Base-by-base conservation (phyloP, 2,329 filamentous ascomycete genomes). In the Hypoxylon sp. region DNA sequence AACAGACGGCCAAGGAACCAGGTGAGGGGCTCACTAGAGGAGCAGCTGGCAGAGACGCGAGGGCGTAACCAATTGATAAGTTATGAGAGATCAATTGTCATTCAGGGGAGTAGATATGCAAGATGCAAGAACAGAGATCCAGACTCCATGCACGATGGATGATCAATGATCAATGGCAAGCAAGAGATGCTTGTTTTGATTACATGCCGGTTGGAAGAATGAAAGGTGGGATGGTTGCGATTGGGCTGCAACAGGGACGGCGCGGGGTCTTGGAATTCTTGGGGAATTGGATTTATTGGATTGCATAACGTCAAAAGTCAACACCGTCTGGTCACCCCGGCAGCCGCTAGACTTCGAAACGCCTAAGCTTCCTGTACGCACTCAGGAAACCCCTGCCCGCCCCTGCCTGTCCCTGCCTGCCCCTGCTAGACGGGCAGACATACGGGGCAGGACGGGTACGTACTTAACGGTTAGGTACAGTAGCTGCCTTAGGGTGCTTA, bases 311-410 rank as follows among this genome's bases (percentile, higher is more conserved):
- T 53, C 59, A 60, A 62, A 67, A 72, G 72, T 75, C 73, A 75
- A 75, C 72, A 75, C 16, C 11, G 36, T 18, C 45, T 6, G 51
- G 71, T 76, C 71, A 71, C 73, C 73, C 73, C 70, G 65, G 73
- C 73, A 75, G 74, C 74, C 66, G 65, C 66, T 68, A 67, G 22
- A 58, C 61, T 56, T 49, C 45, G 54, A 63, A 57, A 61, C 56
- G 49, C 36, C 56, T 63, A 52, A 40, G 28, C 33, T n/a, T 60
- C 26, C 28, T 44, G 49, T 57, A 20, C 33, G 12, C 54, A 53
- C 57, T 50, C 30, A 51, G 38, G 12, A 2, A 38, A n/a, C n/a
- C n/a, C n/a, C n/a, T n/a, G n/a, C n/a, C n/a, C n/a, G n/a, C n/a
- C n/a, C n/a, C n/a, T 26, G 6, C 24, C 3, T 3, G 3, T 6